Conservation (phyloP, 2,329 filamentous ascomycete genomes). For the Phyllosticta citriasiana region DNA sequence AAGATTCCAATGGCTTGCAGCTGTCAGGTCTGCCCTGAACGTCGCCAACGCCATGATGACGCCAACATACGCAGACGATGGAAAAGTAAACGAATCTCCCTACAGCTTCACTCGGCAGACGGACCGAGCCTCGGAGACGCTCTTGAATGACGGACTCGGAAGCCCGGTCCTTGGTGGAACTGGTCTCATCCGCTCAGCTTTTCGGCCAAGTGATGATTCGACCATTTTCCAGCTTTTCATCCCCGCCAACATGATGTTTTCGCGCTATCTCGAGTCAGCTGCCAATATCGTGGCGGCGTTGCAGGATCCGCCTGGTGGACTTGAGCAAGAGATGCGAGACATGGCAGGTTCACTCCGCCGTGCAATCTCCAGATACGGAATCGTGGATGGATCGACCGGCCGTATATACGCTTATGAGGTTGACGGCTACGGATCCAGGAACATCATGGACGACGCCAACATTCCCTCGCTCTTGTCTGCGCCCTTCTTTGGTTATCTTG, state of each 20-base stretch:
- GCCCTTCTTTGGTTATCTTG: slow-evolving; percentile 51
- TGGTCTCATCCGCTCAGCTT: slow-evolving; percentile 39
- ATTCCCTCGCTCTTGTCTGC: slow-evolving; percentile 57
- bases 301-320: slow-evolving; percentile 35
- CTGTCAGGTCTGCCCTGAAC: slow-evolving; percentile 35
- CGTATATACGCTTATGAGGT: slow-evolving; percentile 41
- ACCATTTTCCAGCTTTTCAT: slow-evolving; percentile 42
- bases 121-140: slow-evolving; percentile 36
- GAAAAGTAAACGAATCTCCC: slow-evolving; percentile 32
- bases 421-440: slow-evolving; percentile 40
- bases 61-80: slow-evolving; percentile 39
- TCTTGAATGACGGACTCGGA: slow-evolving; percentile 43
- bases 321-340: slow-evolving; percentile 47
- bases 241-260: slow-evolving; percentile 60
- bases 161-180: slow-evolving; percentile 40
- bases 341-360: slow-evolving; percentile 39
- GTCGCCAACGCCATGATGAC: slow-evolving; percentile 38
- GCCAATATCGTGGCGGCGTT: slow-evolving; percentile 44
- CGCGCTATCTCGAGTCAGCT: slow-evolving; percentile 48
- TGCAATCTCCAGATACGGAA: slow-evolving; percentile 37
- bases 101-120: slow-evolving; percentile 38
- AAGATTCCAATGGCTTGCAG: slow-evolving; percentile 37
- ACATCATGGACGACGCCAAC: slow-evolving; percentile 65
- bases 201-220: slow-evolving; percentile 41
- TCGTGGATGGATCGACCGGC: slow-evolving; percentile 24